Base-by-base conservation (phyloP, 768 basidiomycete genomes). In the Boletus tylopilopsis region DNA sequence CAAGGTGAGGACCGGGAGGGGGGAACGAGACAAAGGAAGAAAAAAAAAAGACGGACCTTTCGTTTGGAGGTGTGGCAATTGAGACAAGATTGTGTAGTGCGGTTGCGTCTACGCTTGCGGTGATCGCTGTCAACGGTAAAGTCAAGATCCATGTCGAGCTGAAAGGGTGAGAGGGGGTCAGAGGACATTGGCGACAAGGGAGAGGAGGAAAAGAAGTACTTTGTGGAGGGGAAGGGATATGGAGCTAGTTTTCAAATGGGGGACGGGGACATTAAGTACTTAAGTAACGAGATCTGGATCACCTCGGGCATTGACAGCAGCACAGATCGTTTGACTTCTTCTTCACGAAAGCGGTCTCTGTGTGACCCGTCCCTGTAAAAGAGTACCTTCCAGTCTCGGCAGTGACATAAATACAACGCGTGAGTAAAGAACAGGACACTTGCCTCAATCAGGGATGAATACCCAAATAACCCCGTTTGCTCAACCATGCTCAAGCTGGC, bases 61-160 rank as follows among this genome's bases (percentile, higher is more conserved):
- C 93, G 75, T 73, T 95, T 95, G 46, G 92, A 93, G 38, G 91
- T 93, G 71, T 95, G 93, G 72, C 93, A 95, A 62, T 90, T 90
- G 51, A 84, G 73, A 59, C 82, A 84, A 21, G 87, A 90, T 73
- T 94, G 88, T 2, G 91, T 94, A 40, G 92, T 94, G 63, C 93
- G 78, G 73, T 95, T 95, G 63, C 93, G 80, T 65, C 92, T 84
- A 60, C 91, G 78, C 67, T 87, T 92, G 70, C 88, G 77, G 60
- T 86, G 84, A 73, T 85, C 80, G 19, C 79, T 84, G 68, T 87
- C 85, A 49, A 80, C 70, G 48, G 77, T 77, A 71, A 84, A 85
- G 59, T 89, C 86, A 50, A 87, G 76, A 70, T 88, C 86, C 80
- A 87, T 84, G 56, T 87, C 87, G 66, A 84, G 77, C 62, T 85